Conservation (phyloP, 2,329 filamentous ascomycete species). For the Colletotrichum cuscutae region DNA sequence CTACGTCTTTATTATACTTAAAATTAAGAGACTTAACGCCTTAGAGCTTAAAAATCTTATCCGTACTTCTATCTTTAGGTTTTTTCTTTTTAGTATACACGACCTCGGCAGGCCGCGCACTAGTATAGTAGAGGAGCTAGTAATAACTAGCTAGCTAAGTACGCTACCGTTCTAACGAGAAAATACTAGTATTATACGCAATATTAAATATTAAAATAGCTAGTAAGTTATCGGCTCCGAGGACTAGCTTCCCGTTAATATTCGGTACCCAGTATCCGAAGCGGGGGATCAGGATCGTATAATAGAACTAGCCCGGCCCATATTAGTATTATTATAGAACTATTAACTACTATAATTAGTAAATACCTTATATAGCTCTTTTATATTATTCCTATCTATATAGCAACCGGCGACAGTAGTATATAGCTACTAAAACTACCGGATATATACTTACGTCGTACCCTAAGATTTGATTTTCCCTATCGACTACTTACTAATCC, state of each 20-base stretch:
- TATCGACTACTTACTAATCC: slow-evolving; percentile 32
- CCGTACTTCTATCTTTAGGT: slow-evolving; percentile 39
- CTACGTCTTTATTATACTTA: slow-evolving; percentile 5
- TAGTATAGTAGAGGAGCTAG: slow-evolving; percentile 41
- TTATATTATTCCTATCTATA: slow-evolving; percentile 39
- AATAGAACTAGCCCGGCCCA: slow-evolving; percentile 36
- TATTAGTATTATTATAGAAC: background rate
- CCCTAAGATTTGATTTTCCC: slow-evolving; percentile 37
- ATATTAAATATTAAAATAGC: slow-evolving; percentile 44
- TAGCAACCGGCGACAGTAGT: slow-evolving; percentile 38
- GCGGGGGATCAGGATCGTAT: slow-evolving; percentile 36
- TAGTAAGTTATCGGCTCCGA: slow-evolving; percentile 37
- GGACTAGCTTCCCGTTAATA: slow-evolving; percentile 39
- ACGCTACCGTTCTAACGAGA: slow-evolving; percentile 38
- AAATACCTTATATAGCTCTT: slow-evolving; percentile 41
- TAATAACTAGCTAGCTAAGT: slow-evolving; percentile 41
- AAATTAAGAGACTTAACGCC: slow-evolving; percentile 22
- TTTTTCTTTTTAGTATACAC: slow-evolving; percentile 41
- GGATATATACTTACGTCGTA: slow-evolving; percentile 36
- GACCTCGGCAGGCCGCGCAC: slow-evolving; percentile 42
- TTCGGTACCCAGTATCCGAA: slow-evolving; percentile 40
- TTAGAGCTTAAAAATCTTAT: slow-evolving; percentile 42
- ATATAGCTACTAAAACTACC: slow-evolving; percentile 42
- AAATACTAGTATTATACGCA: slow-evolving; percentile 40
- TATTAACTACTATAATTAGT: background rate